Conservation (phyloP, 768 basidiomycete genomes). For the Suillus placidus region DNA sequence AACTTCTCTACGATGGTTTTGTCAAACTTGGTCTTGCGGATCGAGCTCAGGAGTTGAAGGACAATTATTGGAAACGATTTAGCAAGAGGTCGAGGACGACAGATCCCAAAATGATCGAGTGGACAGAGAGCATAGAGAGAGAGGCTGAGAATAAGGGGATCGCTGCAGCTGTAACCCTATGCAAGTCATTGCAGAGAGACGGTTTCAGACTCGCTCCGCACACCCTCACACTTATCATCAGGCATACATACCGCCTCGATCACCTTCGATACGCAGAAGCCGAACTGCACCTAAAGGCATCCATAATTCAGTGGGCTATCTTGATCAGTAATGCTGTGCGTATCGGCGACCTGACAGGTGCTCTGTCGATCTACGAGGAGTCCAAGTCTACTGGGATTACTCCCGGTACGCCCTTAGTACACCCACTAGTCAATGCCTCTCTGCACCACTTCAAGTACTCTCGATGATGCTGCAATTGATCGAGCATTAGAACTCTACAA, state of each 20-base stretch:
- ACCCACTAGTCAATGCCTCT: constrained; percentile 57
- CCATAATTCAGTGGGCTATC: constrained; percentile 53
- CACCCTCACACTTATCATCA: constrained; percentile 46
- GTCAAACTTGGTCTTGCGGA: constrained; percentile 38
- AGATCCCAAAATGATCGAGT: constrained; percentile 29
- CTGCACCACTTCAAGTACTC: constrained; percentile 41
- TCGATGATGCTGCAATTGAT: constrained; percentile 49
- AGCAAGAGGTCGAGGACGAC: constrained; percentile 31
- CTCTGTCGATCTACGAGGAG: constrained; percentile 52
- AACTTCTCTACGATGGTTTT: constrained; percentile 46
- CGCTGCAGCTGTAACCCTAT: constrained; percentile 38
- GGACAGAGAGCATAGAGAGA: constrained; percentile 32
- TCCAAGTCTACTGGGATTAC: constrained; percentile 45
- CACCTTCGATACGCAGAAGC: constrained; percentile 48
- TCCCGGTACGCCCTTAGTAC: constrained; percentile 53
- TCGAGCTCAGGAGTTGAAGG: constrained; percentile 42
- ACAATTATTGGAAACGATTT: constrained; percentile 40
- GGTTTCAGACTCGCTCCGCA: constrained; percentile 35
- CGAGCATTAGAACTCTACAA: constrained; percentile 56
- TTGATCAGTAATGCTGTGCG: constrained; percentile 55
- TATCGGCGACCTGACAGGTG: constrained; percentile 40
- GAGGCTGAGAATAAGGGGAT: constrained; percentile 39
- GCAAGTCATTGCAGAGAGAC: constrained; percentile 32
- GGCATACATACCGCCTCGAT: constrained; percentile 39
- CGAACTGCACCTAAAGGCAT: constrained; percentile 43